Evolutionary conservation across 2,329 filamentous ascomycete species (phyloP), one percentile per base, ranked within the genome.

Genomic region (Neonectria coccinea): DNA sequence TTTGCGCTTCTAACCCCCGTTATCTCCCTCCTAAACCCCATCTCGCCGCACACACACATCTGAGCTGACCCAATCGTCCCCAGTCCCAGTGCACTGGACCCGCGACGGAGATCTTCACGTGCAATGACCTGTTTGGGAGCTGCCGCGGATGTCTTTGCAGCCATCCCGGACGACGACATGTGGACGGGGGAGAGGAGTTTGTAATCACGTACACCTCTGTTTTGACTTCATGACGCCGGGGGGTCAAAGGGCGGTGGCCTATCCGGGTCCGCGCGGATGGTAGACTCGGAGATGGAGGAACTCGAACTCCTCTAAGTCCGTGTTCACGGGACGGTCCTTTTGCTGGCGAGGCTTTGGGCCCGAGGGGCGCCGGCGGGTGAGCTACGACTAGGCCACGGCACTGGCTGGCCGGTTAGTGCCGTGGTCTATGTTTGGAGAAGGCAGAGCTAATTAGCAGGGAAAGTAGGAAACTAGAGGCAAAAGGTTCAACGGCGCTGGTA

Each of bases 11-110:
- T 31, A 47, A 39, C 45, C 47, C 53, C 54, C 54, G 54, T 52
- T 53, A 57, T 62, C 54, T 57, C 59, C 54, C 14, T 27, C 47
- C 53, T 62, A 56, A 58, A 57, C 54, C 39, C 59, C 59, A 47
- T 36, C 45, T 16, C 16, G 45, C 25, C 25, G 5, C 25, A 25
- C 22, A 41, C 41, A 2, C 33, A 36, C 41, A 16, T 31, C 39
- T 16, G 36, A 33, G 27, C 53, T 27, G 25, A n/a, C 53, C 52
- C 20, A 14, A 27, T 42, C 39, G n/a, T 22, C 39, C 53, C 51
- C 51, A 25, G 51, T 47, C 48, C 56, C 56, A 59, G 16, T 36
- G 48, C 27, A 33, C 56, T 20, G 56, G 56, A 50, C 41, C 56
- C 56, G 29, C 48, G 56, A 61, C 33, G 29, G 22, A 44, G 50